These are phyloP conservation scores for Pseudopyricularia cyperi DNA, from an alignment of 2,329 filamentous ascomycete species.

Conservation along the genomic window DNA sequence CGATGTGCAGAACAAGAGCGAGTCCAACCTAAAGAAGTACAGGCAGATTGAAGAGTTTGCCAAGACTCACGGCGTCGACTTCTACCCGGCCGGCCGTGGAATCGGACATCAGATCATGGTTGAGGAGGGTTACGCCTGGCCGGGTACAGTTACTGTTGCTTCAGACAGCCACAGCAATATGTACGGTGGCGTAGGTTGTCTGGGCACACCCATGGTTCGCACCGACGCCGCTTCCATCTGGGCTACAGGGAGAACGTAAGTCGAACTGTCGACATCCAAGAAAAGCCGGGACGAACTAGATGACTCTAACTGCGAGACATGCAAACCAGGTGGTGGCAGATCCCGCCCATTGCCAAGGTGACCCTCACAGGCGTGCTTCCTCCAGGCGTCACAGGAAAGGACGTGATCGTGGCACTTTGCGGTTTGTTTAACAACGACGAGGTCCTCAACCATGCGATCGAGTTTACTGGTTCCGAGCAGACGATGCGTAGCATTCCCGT, in stretches of 20 bases:
- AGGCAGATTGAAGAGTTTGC: conserved; percentile 71
- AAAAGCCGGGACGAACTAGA: neutral
- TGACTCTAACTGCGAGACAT: neutral
- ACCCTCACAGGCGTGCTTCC: conserved; percentile 66
- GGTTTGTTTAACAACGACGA: conserved; percentile 78
- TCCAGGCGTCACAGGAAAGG: conserved; percentile 76
- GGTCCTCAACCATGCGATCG: conserved; percentile 81
- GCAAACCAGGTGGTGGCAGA: conserved; percentile 24
- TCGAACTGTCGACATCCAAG: neutral
- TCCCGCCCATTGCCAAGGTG: conserved; percentile 72
- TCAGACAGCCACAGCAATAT: conserved; percentile 68
- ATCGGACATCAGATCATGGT: conserved; percentile 81
- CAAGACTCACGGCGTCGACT: conserved; percentile 59
- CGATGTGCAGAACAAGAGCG: conserved; percentile 73
- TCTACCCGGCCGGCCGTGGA: conserved; percentile 40
- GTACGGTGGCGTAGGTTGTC: conserved; percentile 67
- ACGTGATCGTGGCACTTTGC: conserved; percentile 83
- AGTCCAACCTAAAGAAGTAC: conserved; percentile 75
- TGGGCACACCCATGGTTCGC: conserved; percentile 72
- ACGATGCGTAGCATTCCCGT: conserved; percentile 56
- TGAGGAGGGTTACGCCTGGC: conserved; percentile 74
- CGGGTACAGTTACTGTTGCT: conserved; percentile 70
- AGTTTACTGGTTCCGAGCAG: conserved; percentile 71
- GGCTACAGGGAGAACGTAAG: conserved; percentile 57
- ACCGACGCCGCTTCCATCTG: conserved; percentile 81